Evolutionary conservation across 2,329 filamentous ascomycete genomes (phyloP), one percentile per base, ranked within the genome.

Genomic region (Calonectria ilicicola): DNA sequence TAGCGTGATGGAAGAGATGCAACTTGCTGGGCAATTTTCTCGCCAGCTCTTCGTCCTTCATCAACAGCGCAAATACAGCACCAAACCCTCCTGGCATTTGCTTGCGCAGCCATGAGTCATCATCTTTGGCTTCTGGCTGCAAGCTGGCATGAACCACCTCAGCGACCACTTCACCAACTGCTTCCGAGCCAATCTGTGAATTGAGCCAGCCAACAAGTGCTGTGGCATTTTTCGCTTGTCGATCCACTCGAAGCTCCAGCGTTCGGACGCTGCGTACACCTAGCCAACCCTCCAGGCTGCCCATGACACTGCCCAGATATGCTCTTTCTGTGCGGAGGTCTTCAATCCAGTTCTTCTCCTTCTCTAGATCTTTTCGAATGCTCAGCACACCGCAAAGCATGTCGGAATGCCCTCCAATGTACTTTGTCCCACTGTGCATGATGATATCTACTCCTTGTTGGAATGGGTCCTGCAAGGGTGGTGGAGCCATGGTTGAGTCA

Each of bases 61-160:
- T 89, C 70, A 88, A 88, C 27, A 98, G 88, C 5, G 93, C 89
- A 81, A 98, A 98, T 5, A 98, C 96, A 1, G 97, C 93, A 0
- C 95, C 95, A 82, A 92, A 98, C 0, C 97, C 97, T 75, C 91
- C 90, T 1, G 95, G 95, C 97, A 99, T 98, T 87, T 98, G 97
- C 84, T 90, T 89, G 78, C 87, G 84, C 80, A 98, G 83, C 96
- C 96, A 99, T 56, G 87, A 88, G 58, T 85, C 86, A 73, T 90
- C 87, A 44, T 91, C 89, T 0, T 70, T 49, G 19, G 89, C 89
- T 60, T 90, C 88, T 35, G 86, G 85, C 86, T 98, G 97, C 77
- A 98, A 84, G 82, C 92, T 95, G 0, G 96, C 95, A 84, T 98
- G 96, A 75, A 88, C 87, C 10, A 98, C 87, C 69, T 88, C 86